These are phyloP conservation scores for Penicillium sp. DNA, from an alignment of 2,329 filamentous ascomycete species.

Conservation along the genomic window DNA sequence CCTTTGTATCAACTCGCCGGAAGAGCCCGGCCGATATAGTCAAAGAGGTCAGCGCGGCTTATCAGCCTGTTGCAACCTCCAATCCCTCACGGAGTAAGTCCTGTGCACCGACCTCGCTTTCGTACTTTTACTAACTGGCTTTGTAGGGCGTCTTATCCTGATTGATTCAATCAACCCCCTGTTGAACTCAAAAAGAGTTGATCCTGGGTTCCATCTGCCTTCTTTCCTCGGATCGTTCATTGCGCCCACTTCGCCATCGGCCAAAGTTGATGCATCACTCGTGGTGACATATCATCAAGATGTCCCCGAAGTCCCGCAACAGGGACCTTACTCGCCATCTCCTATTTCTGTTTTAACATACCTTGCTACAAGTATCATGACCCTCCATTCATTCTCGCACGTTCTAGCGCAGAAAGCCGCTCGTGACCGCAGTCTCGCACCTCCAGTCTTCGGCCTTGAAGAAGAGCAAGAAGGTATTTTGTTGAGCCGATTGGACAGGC, in stretches of 20 bases:
- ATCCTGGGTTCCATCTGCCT: constrained; percentile 58
- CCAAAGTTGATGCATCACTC: constrained; percentile 59
- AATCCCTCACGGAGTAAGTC: constrained; percentile 31
- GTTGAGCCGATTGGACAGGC: constrained; percentile 56
- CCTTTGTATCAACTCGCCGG: constrained; percentile 64
- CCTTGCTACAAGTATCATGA: constrained; percentile 83
- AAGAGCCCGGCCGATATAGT: constrained; percentile 58
- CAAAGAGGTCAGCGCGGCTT: constrained; percentile 56
- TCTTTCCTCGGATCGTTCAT: constrained; percentile 70
- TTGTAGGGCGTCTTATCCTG: constrained; percentile 68
- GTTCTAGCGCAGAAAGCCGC: constrained; percentile 73
- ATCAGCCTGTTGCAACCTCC: constrained; percentile 20
- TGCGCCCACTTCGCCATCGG: constrained; percentile 48
- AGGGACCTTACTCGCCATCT: constrained; percentile 55
- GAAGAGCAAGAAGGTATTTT: constrained; percentile 78
- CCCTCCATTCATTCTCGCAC: constrained; percentile 70
- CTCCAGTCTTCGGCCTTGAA: constrained; percentile 74
- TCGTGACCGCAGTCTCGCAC: constrained; percentile 68
- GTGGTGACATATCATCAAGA: constrained; percentile 82
- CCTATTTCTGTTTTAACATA: constrained; percentile 73
- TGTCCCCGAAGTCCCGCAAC: constrained; percentile 57
- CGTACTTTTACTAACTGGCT: neutral
- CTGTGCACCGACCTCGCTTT: neutral
- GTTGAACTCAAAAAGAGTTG: constrained; percentile 36
- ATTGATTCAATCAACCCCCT: constrained; percentile 77